Evolutionary conservation across 2,329 filamentous ascomycete species (phyloP), one percentile per base, ranked within the genome.

Genomic region (Nigrograna mackinnonii): DNA sequence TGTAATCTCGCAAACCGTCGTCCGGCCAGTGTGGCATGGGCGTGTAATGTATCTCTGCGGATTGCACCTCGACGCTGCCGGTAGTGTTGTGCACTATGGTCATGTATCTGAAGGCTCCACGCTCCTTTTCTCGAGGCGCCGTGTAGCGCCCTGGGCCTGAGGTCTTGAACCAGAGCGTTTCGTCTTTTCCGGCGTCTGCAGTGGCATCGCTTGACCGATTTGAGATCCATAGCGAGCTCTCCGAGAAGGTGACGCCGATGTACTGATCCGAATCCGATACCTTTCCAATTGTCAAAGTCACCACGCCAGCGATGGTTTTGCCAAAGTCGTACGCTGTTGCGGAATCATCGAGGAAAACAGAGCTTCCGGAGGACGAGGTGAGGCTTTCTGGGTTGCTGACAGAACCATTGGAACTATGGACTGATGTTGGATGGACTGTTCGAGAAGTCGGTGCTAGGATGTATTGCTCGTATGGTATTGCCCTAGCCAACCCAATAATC

Each of bases 191-290:
- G 4, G 66, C 62, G 37, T 76, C 71, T 3, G 67, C 67, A 1
- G 73, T 78, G 1, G 72, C 73, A 55, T 79, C 77, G 44, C 70
- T 69, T 6, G 60, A 68, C 20, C 69, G 51, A 3, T 66, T 68
- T 26, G 69, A 77, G 34, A 81, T 74, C 75, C 75, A 82, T 2
- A 78, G 48, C 0, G 66, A 71, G 43, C 62, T 67, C 39, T 74
- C 71, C 2, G 66, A 65, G 41, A 69, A 75, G 2, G 70, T 68
- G 20, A 75, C 55, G 36, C 71, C 71, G 32, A 75, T 71, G 49
- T 63, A 69, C 36, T 73, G 68, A 22, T 63, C 52, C 0, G 49
- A 42, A n/a, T 57, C 52, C 4, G 66, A 66, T 2, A 66, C 58
- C 0, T 56, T 45, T 12, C 62, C 64, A 21, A 73, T 57, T 4